These are phyloP conservation scores for Biscogniauxia sp. DNA, from an alignment of 2,329 filamentous ascomycete species.

Conservation along the genomic window DNA sequence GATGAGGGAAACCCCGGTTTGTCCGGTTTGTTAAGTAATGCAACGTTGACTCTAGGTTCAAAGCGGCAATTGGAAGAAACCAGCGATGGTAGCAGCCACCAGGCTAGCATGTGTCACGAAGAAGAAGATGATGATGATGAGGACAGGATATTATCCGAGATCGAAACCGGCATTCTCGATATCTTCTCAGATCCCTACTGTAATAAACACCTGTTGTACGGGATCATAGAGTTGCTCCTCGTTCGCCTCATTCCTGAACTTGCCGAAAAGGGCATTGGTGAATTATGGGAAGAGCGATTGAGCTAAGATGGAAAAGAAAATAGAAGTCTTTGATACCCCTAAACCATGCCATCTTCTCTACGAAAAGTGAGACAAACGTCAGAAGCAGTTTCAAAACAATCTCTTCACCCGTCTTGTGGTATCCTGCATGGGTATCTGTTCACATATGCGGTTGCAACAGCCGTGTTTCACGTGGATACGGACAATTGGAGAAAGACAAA, in stretches of 20 bases:
- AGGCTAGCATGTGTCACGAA: constrained; percentile 24
- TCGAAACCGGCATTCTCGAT: constrained; percentile 65
- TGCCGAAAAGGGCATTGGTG: constrained; percentile 65
- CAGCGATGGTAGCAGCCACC: constrained; percentile 18
- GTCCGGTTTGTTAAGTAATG: constrained; percentile 24
- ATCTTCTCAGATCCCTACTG: constrained; percentile 80
- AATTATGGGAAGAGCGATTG: constrained; percentile 72
- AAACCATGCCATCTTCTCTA: background rate
- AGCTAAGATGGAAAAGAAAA: constrained; percentile 18
- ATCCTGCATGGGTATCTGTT: background rate
- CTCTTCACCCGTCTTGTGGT: background rate
- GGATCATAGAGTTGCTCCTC: constrained; percentile 77
- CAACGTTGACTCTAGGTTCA: constrained; percentile 27
- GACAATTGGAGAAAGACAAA: background rate
- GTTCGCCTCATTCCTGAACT: constrained; percentile 83
- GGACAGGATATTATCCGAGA: constrained; percentile 53
- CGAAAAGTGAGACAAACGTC: background rate
- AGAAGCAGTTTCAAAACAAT: background rate
- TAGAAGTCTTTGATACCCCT: constrained; percentile 3
- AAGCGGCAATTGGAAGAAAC: constrained; percentile 21
- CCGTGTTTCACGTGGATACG: background rate
- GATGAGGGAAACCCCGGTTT: constrained; percentile 24
- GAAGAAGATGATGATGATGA: constrained; percentile 38
- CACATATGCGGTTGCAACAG: background rate
- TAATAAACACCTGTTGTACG: constrained; percentile 89